Evolutionary conservation across 2,329 filamentous ascomycete genomes (phyloP).

Genomic region (Aspergillus udagawae): DNA sequence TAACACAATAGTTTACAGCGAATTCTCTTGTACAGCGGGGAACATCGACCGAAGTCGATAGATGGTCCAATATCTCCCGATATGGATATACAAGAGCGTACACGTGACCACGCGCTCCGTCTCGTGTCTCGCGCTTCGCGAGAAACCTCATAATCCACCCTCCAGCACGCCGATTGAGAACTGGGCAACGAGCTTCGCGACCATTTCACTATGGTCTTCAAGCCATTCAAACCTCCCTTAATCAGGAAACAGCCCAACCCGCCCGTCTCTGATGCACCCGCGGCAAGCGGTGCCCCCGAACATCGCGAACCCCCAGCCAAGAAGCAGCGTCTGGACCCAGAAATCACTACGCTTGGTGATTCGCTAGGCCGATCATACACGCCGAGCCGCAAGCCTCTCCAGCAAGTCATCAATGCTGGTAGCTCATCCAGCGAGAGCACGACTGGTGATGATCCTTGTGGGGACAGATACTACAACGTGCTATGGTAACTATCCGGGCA

Average conservation of each 20-base stretch:
- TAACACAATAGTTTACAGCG: not conserved
- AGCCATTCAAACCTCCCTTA: constrained; percentile 44
- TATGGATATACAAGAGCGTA: not conserved
- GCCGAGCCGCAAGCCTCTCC: constrained; percentile 27
- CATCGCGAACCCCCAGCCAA: constrained; percentile 27
- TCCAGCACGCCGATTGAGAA: not conserved
- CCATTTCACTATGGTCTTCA: constrained; percentile 37
- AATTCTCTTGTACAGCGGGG: not conserved
- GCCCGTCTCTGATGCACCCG: not conserved
- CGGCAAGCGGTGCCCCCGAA: constrained; percentile 6
- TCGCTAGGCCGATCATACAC: constrained; percentile 6
- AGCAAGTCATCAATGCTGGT: constrained; percentile 26
- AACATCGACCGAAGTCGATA: too few relatives aligned
- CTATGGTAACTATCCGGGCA: constrained; percentile 38
- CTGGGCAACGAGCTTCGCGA: not conserved
- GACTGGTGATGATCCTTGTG: constrained; percentile 8
- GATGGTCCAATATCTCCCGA: not conserved
- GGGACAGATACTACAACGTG: constrained; percentile 44
- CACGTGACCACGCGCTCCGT: not conserved
- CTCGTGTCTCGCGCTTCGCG: not conserved
- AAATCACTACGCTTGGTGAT: constrained; percentile 9
- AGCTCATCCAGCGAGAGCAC: constrained; percentile 2
- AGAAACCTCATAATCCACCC: not conserved
- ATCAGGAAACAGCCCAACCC: constrained; percentile 30
- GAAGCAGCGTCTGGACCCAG: constrained; percentile 32